Evolutionary conservation across 306 rosid genomes (phyloP).

Genomic region (Lathyrus sativus): DNA sequence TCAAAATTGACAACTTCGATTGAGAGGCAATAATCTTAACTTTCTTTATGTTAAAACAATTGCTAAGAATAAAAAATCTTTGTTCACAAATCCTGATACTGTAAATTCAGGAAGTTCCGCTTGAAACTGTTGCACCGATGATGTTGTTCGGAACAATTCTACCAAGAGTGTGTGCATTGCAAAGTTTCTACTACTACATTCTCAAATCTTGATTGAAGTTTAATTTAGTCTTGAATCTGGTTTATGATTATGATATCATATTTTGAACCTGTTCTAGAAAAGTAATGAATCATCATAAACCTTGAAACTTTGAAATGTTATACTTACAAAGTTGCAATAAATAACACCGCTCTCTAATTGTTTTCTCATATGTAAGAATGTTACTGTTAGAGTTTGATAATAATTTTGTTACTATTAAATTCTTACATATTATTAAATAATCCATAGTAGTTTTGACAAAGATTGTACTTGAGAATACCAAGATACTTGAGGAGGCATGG

Average conservation of each 20-base stretch:
- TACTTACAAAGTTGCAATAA: background rate
- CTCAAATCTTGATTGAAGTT: conserved; percentile 14
- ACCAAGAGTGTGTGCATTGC: conserved; percentile 7
- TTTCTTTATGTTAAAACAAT: conserved; percentile 21
- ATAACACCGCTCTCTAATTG: too few species aligned
- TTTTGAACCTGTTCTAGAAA: conserved; percentile 17
- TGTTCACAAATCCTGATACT: background rate
- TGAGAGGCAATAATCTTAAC: conserved; percentile 36
- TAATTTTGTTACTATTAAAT: too few species aligned
- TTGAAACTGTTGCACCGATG: conserved; percentile 14
- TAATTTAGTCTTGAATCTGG: background rate
- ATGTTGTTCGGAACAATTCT: background rate
- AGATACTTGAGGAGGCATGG: too few species aligned
- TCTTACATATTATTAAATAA: too few species aligned
- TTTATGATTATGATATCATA: background rate
- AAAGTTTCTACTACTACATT: conserved; percentile 16
- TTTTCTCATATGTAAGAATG: too few species aligned
- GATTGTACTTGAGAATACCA: too few species aligned
- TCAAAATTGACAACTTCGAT: conserved; percentile 79
- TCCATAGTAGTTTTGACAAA: too few species aligned
- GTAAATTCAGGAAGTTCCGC: conserved; percentile 6
- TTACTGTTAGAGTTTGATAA: too few species aligned
- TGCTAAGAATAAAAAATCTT: background rate
- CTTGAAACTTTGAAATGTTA: background rate
- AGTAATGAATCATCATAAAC: conserved; percentile 12